Evolutionary conservation across 1,139 yeast species (phyloP), one percentile per base, ranked within the genome.

Genomic region (Tardiomyces digboiensis): DNA sequence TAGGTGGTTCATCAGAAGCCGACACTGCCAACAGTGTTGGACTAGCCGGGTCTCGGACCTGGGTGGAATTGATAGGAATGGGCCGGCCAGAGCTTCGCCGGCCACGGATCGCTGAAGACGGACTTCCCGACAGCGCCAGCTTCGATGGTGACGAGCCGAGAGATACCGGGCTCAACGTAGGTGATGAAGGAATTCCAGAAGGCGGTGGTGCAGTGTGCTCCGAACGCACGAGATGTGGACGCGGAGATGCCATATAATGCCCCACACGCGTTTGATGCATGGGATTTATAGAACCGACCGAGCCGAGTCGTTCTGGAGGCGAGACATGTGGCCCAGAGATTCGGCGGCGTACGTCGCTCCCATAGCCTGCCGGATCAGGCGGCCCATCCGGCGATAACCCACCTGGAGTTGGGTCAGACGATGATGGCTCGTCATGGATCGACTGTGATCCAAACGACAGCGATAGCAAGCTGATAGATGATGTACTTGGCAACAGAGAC

Each of bases 391-490:
- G n/a, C 26, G n/a, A 19, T 3, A 20, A 16, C 19, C 29, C 12
- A 8, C 29, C 29, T 8, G 29, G 12, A 23, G 12, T 23, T 8
- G 29, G 12, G 29, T 22, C 22, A 13, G 18, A 21, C 18, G 39
- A 16, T 14, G 19, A 19, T 16, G 18, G 20, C 13, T 36, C 39
- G 18, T n/a, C 26, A 36, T 19, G 12, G 16, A 8, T 14, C 20
- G 7, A 19, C 14, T 20, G 14, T 5, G 29, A 14, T 22, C 21
- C 12, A 7, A 16, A 21, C 14, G 20, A 19, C 21, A 48, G 45
- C 21, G 50, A 46, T 13, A 49, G 41, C 10, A 49, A 42, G 41
- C 50, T 46, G 19, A 49, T 49, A 1, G 49, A 40, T 3, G 51
- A 48, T 12, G 40, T 20, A 1, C 51, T 43, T 12, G 51, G 47